Percentiles rank a stretch among this genome's conserved stretches.
These are phyloP conservation scores for Aureobasidium musti DNA, from an alignment of 2,329 filamentous ascomycete species.

Conservation along the genomic window DNA sequence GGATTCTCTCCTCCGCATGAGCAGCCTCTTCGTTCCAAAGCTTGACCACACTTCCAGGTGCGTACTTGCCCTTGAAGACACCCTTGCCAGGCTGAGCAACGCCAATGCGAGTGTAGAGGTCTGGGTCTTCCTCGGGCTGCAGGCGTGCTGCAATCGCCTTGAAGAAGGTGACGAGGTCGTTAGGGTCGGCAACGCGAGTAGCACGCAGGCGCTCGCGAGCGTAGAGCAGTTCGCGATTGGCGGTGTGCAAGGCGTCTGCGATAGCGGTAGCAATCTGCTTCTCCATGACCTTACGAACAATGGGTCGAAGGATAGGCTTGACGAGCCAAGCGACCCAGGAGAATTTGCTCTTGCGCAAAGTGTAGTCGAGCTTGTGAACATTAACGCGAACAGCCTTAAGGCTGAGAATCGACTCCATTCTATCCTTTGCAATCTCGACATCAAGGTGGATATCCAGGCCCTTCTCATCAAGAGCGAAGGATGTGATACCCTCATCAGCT, in stretches of 20 bases:
- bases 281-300: slow-evolving; percentile 78
- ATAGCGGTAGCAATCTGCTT: slow-evolving; percentile 73
- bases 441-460: slow-evolving; percentile 86
- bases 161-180: slow-evolving; percentile 78
- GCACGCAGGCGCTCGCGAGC: slow-evolving; percentile 84
- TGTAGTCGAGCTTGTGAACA: slow-evolving; percentile 86
- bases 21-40: slow-evolving; percentile 82
- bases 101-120: slow-evolving; percentile 73
- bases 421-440: slow-evolving; percentile 76
- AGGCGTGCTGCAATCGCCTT: slow-evolving; percentile 78
- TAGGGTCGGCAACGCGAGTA: slow-evolving; percentile 76
- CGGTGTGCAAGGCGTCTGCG: slow-evolving; percentile 65
- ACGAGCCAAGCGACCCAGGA: slow-evolving; percentile 77
- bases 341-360: slow-evolving; percentile 71
- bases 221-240: slow-evolving; percentile 84
- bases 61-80: slow-evolving; percentile 81
- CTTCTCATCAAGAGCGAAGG: slow-evolving; percentile 80
- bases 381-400: slow-evolving; percentile 74
- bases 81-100: slow-evolving; percentile 62
- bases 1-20: slow-evolving; percentile 69
- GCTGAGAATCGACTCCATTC: slow-evolving; percentile 77
- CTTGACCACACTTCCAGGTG: slow-evolving; percentile 84
- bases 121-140: slow-evolving; percentile 70
- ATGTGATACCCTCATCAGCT: slow-evolving; percentile 80
- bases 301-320: slow-evolving; percentile 78